Base-by-base conservation (phyloP, 257 asterid species). In the Fraxinus pennsylvanica region DNA sequence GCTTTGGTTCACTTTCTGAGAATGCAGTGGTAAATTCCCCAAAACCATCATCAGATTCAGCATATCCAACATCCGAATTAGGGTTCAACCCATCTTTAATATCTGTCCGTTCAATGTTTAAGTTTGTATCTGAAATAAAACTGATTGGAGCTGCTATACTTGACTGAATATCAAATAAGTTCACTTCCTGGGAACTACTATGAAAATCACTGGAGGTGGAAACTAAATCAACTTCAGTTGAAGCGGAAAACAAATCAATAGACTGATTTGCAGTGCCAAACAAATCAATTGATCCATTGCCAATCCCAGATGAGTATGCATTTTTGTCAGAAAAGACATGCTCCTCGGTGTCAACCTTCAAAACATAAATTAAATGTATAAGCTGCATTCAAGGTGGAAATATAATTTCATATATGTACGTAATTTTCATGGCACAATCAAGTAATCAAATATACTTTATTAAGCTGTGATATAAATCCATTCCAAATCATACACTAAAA, bases 11-110 rank as follows among this genome's bases (percentile, higher is more conserved):
- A 86, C 79, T 71, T 84, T 81, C 93, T 71, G 84, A 76, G 57
- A 82, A 81, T 70, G 94, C 96, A 63, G 82, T 82, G 19, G 89
- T 78, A 84, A 93, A 91, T 21, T 89, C 93, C 80, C 94, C 96
- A 87, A 89, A 87, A 77, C 86, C 92, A 29, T 87, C 96, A 75
- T 88, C 92, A 32, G 72, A 75, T 68, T 92, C 91, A 79, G 69
- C 79, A 39, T 52, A 76, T 67, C 32, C 84, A 79, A 76, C 83
- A 73, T 79, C 77, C 54, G 84, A 72, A 71, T 52, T 71, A 43
- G 77, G 70, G 77, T 87, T 78, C 73, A 75, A 66, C 27, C 25
- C 74, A 78, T 71, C 82, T 70, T 68, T 61, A 66, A 41, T 73
- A 30, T 82, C 82, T 45, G 72, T 83, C 76, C 81, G 87, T 47